Base-by-base conservation (phyloP, 2,329 filamentous ascomycete species). In the Immersiporthe knoxdaviesiana region DNA sequence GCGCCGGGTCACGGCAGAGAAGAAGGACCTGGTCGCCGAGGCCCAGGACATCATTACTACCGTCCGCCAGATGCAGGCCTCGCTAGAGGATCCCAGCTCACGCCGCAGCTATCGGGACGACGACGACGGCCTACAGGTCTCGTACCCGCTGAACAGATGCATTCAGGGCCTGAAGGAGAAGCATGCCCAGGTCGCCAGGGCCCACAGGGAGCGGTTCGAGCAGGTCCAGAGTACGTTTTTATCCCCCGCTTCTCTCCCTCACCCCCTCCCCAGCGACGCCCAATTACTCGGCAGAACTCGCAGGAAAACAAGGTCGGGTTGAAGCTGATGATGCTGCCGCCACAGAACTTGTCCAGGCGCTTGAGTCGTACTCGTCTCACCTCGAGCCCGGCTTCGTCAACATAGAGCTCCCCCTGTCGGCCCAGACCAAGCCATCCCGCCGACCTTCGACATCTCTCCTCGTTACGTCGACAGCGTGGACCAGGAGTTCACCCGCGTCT, bases 281-380 rank as follows among this genome's bases (percentile, higher is more conserved):
- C 11, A 35, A 8, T 4, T 8, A 30, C 24, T 24, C 50, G 11
- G 2, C 50, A 27, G 50, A 3, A n/a, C n/a, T 14, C 50, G 11
- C n/a, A 12, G 24, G 56, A 74, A 71, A 1, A 18, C 7, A n/a
- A n/a, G n/a, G n/a, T n/a, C 41, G 16, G 60, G 54, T 39, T 62
- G 52, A n/a, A 7, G 54, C 71, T 74, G 59, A 75, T 73, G 63
- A 16, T 11, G 41, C 6, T 35, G 35, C 7, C 37, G 7, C 27
- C n/a, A 21, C 74, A 97, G 93, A 97, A 84, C 91, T 99, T 72
- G 94, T 94, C 32, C 90, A 97, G 80, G 95, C 95, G 4, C 90
- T 99, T 64, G 91, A 97, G 78, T 97, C 95, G 6, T 99, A 98
- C 79, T 97, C 96, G 1, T 97, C 93, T 12, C 96, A 98, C 78